Evolutionary conservation across 768 basidiomycete species (phyloP), one percentile per base, ranked within the genome.

Genomic region (Suillus bovinus): DNA sequence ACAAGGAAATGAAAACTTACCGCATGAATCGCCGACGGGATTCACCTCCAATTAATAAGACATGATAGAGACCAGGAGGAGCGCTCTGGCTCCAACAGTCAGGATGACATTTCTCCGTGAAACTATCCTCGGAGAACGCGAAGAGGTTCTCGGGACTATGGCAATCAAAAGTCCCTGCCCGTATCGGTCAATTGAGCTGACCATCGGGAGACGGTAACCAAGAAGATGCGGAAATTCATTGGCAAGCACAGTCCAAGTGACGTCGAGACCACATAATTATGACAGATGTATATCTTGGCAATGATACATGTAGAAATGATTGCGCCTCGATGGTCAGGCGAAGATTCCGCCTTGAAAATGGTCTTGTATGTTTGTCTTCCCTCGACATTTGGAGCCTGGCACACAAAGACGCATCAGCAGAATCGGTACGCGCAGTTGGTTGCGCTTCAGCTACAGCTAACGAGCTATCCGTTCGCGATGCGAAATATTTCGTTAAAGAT

Each of bases 151-250:
- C 20, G 50, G 29, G 50, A 33, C 50, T n/a, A 52, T 52, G 31
- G 10, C 50, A n/a, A 52, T 52, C 16, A 33, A 33, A 33, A 5
- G 29, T 5, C 29, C 29, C 9, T 29, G 29, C 6, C 31, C 31
- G 49, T 29, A 50, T 33, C 50, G 3, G 50, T 33, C 11, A 33
- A 31, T 52, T 33, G 31, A 52, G 20, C 50, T 52, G 31, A 52
- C 50, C 20, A 33, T 33, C 11, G 20, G 17, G 31, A 29, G 20
- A 52, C 20, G 50, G 31, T 33, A 52, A 52, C 50, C 50, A 52
- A 31, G 50, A 52, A 52, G 27, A 29, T 31, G 31, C 50, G 20
- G 29, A 52, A 52, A n/a, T 52, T 52, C 50, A 52, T 52, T 33
- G 50, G 50, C 20, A n/a, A 52, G 31, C 31, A 11, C 29, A 52